phyloP scores from a whole-genome alignment of 2,329 filamentous ascomycete species.

The Akanthomyces uredinophilus region DNA sequence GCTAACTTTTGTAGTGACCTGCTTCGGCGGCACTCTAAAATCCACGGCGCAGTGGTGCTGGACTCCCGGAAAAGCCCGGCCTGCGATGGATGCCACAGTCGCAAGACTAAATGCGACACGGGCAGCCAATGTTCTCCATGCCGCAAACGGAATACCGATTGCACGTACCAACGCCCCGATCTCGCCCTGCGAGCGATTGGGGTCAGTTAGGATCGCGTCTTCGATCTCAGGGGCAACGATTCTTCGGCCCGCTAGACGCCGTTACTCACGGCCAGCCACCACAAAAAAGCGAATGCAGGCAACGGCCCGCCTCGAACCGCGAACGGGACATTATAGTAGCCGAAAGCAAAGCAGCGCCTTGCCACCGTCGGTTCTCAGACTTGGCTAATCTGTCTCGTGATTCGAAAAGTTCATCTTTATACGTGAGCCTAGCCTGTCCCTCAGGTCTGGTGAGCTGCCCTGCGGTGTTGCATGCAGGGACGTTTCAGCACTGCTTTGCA shows the following conservation, averaged over 20 bases:
- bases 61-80: slow-evolving; percentile 33
- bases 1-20: slow-evolving; percentile 27
- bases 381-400: no score
- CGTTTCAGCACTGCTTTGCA: no score
- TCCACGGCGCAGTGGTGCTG: slow-evolving; percentile 27
- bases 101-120: slow-evolving; percentile 41
- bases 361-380: no score
- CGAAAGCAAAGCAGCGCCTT: no score
- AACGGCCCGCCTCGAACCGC: no score
- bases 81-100: slow-evolving; percentile 38
- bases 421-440: no score
- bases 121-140: slow-evolving; percentile 35
- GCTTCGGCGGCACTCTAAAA: slow-evolving; percentile 33
- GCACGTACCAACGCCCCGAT: slow-evolving; percentile 30
- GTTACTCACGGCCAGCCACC: no score
- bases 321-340: no score
- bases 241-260: background rate
- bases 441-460: no score
- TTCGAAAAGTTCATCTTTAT: no score
- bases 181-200: slow-evolving; percentile 4
- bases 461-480: no score
- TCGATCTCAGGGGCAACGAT: slow-evolving; percentile 8
- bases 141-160: slow-evolving; percentile 33
- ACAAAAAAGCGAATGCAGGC: no score
- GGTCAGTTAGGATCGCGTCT: background rate